phyloP scores from a whole-genome alignment of 768 basidiomycete genomes.

The Leucogyrophana mollusca region DNA sequence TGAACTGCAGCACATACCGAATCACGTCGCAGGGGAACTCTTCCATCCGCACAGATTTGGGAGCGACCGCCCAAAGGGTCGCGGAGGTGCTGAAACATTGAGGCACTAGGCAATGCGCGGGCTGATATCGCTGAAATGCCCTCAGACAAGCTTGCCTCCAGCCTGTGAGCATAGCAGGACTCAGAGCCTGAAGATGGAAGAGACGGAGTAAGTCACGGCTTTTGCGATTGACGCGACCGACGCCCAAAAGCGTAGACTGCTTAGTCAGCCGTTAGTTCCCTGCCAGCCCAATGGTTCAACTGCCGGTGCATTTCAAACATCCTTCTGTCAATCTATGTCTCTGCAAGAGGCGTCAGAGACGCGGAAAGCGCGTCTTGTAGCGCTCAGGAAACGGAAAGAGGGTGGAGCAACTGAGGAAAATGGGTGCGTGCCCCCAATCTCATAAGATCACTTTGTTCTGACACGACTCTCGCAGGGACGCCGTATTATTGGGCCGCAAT shows the following conservation, averaged over 20 bases:
- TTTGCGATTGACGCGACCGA: too few relatives aligned
- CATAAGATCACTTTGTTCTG: too few relatives aligned
- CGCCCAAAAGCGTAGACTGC: conserved; percentile 5
- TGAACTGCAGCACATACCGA: conserved; percentile 42
- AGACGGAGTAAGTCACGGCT: too few relatives aligned
- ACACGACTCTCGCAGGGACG: conserved; percentile 31
- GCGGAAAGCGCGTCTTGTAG: conserved; percentile 77
- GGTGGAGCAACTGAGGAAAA: conserved; percentile 44
- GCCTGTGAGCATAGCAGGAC: conserved; percentile 22
- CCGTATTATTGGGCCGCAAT: conserved; percentile 70
- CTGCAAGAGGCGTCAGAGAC: conserved; percentile 77
- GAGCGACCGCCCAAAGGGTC: conserved; percentile 19
- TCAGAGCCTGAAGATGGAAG: conserved; percentile 12
- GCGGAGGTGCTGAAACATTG: conserved; percentile 32
- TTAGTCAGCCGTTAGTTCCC: conserved; percentile 30
- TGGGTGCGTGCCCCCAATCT: conserved; percentile 37
- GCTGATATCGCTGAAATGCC: conserved; percentile 15
- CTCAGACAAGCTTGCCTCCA: conserved; percentile 32
- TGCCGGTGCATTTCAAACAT: neutral
- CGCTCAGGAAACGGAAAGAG: conserved; percentile 71
- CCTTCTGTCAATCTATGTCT: conserved; percentile 41
- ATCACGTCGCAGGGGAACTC: conserved; percentile 68
- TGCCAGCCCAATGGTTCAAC: neutral
- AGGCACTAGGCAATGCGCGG: neutral
- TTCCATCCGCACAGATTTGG: conserved; percentile 49